Conservation (phyloP, 768 basidiomycete genomes). For the Suillus cothurnatus region DNA sequence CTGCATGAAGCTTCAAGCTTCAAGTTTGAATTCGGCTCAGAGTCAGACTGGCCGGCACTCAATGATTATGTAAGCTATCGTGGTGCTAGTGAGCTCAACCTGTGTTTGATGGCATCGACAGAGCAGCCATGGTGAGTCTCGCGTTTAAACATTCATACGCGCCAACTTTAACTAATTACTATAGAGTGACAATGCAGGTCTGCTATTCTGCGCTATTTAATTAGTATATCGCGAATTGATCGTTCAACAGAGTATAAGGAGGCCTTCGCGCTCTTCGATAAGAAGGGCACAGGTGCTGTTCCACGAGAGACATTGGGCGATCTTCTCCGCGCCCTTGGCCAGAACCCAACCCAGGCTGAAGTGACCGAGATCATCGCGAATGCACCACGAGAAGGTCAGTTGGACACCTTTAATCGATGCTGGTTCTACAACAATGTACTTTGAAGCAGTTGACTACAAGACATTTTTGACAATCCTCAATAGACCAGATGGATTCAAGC, state of each 20-base stretch:
- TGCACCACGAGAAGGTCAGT: slow-evolving; percentile 77
- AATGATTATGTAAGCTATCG: slow-evolving; percentile 14
- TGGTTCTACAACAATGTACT: background rate
- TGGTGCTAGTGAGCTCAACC: background rate
- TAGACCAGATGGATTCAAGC: slow-evolving; percentile 95
- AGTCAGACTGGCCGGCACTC: too few species aligned
- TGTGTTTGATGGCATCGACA: background rate
- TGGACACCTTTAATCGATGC: background rate
- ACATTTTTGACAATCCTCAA: slow-evolving; percentile 91
- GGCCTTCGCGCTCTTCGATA: slow-evolving; percentile 98
- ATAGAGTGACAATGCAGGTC: slow-evolving; percentile 58
- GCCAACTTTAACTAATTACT: background rate
- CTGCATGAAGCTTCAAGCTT: too few species aligned
- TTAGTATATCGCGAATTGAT: slow-evolving; percentile 6
- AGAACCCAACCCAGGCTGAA: slow-evolving; percentile 99
- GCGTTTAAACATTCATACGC: background rate
- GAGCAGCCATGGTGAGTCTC: slow-evolving; percentile 6
- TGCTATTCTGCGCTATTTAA: background rate
- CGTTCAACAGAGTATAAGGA: slow-evolving; percentile 84
- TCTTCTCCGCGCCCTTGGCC: slow-evolving; percentile 89
- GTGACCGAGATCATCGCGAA: slow-evolving; percentile 76
- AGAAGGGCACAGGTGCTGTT: slow-evolving; percentile 90
- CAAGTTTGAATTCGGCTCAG: too few species aligned
- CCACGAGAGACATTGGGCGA: slow-evolving; percentile 90
- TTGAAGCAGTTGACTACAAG: slow-evolving; percentile 79